Evolutionary conservation across 345 rosid species (phyloP).

Genomic region (Eucalyptus shirleyi): DNA sequence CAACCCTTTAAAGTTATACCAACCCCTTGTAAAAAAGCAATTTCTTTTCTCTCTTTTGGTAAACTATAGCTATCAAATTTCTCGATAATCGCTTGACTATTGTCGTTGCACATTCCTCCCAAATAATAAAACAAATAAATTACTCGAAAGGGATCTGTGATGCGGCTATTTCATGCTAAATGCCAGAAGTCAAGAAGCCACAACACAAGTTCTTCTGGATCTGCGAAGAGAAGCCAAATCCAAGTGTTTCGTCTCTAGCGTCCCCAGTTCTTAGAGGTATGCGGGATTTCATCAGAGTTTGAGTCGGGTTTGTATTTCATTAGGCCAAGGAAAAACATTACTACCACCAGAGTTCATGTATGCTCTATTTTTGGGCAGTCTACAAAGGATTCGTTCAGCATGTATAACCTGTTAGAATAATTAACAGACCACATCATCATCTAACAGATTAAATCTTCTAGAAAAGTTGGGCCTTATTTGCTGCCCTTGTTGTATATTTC

Average conservation of each 20-base stretch:
- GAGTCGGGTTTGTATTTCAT: not conserved
- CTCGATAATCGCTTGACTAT: not conserved
- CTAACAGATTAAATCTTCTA: not conserved
- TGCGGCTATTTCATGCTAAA: not conserved
- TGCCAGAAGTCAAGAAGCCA: not conserved
- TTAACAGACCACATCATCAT: not conserved
- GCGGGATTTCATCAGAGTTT: not conserved
- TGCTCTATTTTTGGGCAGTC: not conserved
- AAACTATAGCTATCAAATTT: not conserved
- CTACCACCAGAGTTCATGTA: not conserved
- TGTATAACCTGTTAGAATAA: not conserved
- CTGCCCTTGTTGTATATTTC: not conserved
- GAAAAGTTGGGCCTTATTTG: not conserved
- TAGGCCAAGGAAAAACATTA: not conserved
- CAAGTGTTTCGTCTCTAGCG: not conserved
- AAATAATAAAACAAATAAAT: not conserved
- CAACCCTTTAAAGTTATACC: not conserved
- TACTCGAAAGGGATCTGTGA: not conserved
- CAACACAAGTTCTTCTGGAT: not conserved
- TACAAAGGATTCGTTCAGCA: not conserved
- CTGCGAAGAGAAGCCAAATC: not conserved
- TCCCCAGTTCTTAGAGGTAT: not conserved
- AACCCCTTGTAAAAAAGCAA: not conserved
- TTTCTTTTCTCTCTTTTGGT: not conserved
- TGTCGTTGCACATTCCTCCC: not conserved